A percentile compares a stretch with the other conserved stretches of the same genome.
Conservation (phyloP, 2,329 filamentous ascomycete species). For the Penicillium sp. region DNA sequence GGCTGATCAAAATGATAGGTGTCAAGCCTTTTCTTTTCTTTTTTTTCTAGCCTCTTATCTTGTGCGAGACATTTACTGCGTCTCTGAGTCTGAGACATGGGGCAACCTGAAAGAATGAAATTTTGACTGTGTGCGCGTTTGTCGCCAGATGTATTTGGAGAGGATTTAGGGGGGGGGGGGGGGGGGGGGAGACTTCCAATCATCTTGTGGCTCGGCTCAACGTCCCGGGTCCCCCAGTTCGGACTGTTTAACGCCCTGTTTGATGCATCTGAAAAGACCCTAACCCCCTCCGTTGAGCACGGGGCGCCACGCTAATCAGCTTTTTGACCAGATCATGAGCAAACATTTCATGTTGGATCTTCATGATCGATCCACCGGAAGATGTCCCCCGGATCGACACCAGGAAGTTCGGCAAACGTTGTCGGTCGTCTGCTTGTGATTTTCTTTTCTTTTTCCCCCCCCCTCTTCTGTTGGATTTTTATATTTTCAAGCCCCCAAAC, state of each 20-base stretch:
- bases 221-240: constrained; percentile 17
- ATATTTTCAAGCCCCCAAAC: background rate
- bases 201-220: constrained; percentile 7
- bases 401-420: constrained; percentile 33
- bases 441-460: background rate
- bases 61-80: constrained; percentile 7
- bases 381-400: constrained; percentile 17
- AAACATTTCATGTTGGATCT: constrained; percentile 29
- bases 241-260: constrained; percentile 27
- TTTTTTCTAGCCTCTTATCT: background rate
- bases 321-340: constrained; percentile 18
- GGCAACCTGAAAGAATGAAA: constrained; percentile 1
- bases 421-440: constrained; percentile 25
- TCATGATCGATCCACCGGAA: constrained; percentile 18
- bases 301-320: constrained; percentile 26
- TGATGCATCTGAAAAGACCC: constrained; percentile 18
- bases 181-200: background rate
- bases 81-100: constrained; percentile 13
- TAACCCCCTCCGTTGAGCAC: background rate
- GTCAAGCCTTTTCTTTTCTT: constrained; percentile 8
- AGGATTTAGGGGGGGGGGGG: background rate
- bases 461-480: background rate
- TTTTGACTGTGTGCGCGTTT: constrained; percentile 3
- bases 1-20: constrained; percentile 26
- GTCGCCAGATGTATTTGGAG: constrained; percentile 1